Evolutionary conservation across 2,329 filamentous ascomycete species (phyloP), one percentile per base, ranked within the genome.

Genomic region (Fusarium nurragi): DNA sequence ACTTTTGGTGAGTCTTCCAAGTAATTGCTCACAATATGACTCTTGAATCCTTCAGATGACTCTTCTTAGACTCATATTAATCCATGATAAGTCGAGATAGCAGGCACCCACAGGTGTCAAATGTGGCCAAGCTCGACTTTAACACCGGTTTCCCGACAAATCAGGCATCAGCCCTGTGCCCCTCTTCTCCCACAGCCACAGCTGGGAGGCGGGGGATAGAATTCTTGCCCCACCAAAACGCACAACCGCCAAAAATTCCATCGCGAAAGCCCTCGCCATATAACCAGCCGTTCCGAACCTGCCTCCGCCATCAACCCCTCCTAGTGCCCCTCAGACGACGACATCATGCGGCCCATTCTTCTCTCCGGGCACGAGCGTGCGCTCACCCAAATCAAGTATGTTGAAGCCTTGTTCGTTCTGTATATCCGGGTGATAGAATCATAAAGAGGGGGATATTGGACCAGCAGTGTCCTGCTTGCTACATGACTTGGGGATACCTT

Each of bases 331-430:
- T 68, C 54, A 69, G 47, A 65, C 54, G 52, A 65, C 67, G 51
- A 69, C 82, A 93, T 81, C 65, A 99, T 99, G 95, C 93, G 95
- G 84, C 95, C 95, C 77, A 96, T 97, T 80, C 86, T 99, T 74
- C 87, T 99, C 75, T 90, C 93, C 79, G 95, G 95, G 81, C 95
- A 99, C 88, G 93, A 97, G 86, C 91, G 93, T 84, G 92, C 93
- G 81, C 87, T 97, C 81, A 97, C 93, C 77, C 93, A 97, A 81
- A 94, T 97, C 80, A 92, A 89, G 89, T 93, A 85, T 75, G 83
- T 77, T 32, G 38, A 47, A 43, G 23, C 12, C 48, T 44, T 47
- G 11, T 18, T 40, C 34, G n/a, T 18, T 49, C 28, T 28, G 12
- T 41, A 28, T 26, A 25, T 21, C 28, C 19, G 14, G 16, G n/a